phyloP scores from a whole-genome alignment of 2,329 filamentous ascomycete genomes.

The Neodidymelliopsis sp. region DNA sequence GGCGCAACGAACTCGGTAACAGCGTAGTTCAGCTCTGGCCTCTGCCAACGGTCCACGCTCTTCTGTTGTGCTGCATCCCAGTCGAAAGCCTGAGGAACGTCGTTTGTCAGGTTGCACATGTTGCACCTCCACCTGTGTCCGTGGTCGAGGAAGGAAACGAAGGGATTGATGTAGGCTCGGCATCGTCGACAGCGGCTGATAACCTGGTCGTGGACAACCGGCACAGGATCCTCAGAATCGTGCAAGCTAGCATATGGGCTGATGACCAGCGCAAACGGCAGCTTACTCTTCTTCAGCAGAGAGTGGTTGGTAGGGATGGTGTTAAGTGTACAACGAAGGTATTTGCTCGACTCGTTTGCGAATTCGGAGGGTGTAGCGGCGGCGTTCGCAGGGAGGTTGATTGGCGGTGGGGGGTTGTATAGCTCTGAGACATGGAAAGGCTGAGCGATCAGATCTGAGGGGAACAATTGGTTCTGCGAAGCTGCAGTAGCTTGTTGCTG shows the following conservation, averaged over 20 bases:
- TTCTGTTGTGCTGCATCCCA: constrained; percentile 95
- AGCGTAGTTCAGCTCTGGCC: constrained; percentile 92
- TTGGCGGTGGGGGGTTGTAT: constrained; percentile 88
- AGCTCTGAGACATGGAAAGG: constrained; percentile 94
- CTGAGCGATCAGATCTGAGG: constrained; percentile 88
- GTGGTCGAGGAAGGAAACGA: constrained; percentile 81
- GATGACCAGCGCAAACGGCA: constrained; percentile 94
- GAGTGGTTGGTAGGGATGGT: constrained; percentile 91
- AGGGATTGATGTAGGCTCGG: constrained; percentile 71
- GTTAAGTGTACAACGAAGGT: constrained; percentile 93
- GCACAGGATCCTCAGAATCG: constrained; percentile 89
- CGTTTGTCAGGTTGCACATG: constrained; percentile 99
- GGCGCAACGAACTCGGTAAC: constrained; percentile 97
- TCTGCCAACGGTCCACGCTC: constrained; percentile 85
- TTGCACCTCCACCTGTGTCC: constrained; percentile 99
- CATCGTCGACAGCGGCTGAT: constrained; percentile 96
- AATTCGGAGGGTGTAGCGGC: constrained; percentile 90
- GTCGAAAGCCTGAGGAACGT: constrained; percentile 98
- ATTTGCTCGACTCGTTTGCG: constrained; percentile 92
- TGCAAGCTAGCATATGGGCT: constrained; percentile 94
- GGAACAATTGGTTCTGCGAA: constrained; percentile 81
- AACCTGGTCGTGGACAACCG: constrained; percentile 93
- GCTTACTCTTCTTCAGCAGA: constrained; percentile 90
- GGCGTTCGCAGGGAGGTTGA: constrained; percentile 90
- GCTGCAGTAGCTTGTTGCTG: constrained; percentile 43